Percentiles rank a stretch among this genome's conserved stretches.
Conservation (phyloP, 1,284 basidiomycete species). For the Tranzscheliella williamsii region DNA sequence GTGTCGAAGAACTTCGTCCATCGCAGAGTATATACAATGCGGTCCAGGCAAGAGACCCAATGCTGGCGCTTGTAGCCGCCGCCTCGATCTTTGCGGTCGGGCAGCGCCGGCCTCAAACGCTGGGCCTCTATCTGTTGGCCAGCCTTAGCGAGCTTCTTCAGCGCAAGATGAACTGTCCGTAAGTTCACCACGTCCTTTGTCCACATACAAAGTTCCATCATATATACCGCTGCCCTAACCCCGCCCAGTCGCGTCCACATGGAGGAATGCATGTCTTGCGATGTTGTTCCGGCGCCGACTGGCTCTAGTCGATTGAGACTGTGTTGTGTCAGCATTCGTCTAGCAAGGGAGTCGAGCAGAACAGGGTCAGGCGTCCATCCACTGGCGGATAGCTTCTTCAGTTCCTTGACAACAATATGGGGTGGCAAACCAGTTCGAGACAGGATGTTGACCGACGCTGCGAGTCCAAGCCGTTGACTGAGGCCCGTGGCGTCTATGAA, state of each 20-base stretch:
- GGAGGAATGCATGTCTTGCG: no score
- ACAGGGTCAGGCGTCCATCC: conserved; percentile 10
- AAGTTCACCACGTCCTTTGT: conserved; percentile 21
- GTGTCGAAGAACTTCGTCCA: conserved; percentile 30
- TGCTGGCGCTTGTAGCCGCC: no score
- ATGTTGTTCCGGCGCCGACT: no score
- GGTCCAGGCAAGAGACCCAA: conserved; percentile 15
- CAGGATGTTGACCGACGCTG: conserved; percentile 3
- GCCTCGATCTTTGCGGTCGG: not conserved
- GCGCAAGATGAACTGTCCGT: conserved; percentile 5
- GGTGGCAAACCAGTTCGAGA: conserved; percentile 5
- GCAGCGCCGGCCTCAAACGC: not conserved
- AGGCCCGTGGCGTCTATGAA: conserved; percentile 13
- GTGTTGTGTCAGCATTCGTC: conserved; percentile 1
- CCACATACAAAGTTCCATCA: conserved; percentile 11
- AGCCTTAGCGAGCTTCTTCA: conserved; percentile 1
- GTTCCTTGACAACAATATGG: not conserved
- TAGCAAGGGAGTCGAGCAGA: conserved; percentile 14
- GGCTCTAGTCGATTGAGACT: no score
- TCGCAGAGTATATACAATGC: conserved; percentile 17
- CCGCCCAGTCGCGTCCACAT: no score
- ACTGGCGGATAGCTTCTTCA: conserved; percentile 1
- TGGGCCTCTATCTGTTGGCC: no score
- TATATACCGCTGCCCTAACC: conserved; percentile 3
- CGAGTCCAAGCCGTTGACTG: not conserved